These are phyloP conservation scores for Misopates orontium DNA, from an alignment of 257 asterid genomes.

Conservation along the genomic window DNA sequence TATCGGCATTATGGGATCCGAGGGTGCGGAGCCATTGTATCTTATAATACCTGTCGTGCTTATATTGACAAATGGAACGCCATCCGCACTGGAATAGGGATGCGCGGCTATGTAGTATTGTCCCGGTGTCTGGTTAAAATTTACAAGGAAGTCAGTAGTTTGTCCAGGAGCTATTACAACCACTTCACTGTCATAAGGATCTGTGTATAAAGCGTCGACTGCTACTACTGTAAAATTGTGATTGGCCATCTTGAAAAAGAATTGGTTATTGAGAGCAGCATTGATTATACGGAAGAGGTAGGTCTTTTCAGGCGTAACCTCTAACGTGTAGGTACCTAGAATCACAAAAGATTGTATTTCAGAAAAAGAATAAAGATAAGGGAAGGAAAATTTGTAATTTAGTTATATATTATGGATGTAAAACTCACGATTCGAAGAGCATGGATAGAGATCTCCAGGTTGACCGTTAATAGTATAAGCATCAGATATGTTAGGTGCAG, in stretches of 20 bases:
- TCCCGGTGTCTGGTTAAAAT: constrained; percentile 50
- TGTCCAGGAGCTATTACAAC: constrained; percentile 69
- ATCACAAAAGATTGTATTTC: not conserved
- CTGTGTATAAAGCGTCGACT: constrained; percentile 64
- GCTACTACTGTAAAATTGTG: constrained; percentile 64
- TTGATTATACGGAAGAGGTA: constrained; percentile 76
- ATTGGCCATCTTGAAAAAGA: constrained; percentile 66
- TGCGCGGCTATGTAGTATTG: constrained; percentile 75
- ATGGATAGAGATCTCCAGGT: constrained; percentile 63
- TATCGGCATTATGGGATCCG: constrained; percentile 53
- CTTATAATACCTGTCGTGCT: constrained; percentile 58
- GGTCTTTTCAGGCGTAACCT: constrained; percentile 51
- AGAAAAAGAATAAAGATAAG: too few relatives aligned
- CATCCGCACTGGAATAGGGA: constrained; percentile 44
- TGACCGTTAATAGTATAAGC: constrained; percentile 73
- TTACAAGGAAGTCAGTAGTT: constrained; percentile 61
- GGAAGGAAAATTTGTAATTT: too few relatives aligned
- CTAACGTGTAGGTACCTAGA: constrained; percentile 46
- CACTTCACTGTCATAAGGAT: constrained; percentile 68
- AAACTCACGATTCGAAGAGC: constrained; percentile 57
- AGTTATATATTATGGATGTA: not conserved
- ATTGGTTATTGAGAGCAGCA: constrained; percentile 66
- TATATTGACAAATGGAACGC: constrained; percentile 37
- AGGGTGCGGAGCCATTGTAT: constrained; percentile 33
- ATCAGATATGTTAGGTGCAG: constrained; percentile 50